These are phyloP conservation scores for Coniophora puteana DNA, from an alignment of 1,284 basidiomycete genomes.

Conservation along the genomic window DNA sequence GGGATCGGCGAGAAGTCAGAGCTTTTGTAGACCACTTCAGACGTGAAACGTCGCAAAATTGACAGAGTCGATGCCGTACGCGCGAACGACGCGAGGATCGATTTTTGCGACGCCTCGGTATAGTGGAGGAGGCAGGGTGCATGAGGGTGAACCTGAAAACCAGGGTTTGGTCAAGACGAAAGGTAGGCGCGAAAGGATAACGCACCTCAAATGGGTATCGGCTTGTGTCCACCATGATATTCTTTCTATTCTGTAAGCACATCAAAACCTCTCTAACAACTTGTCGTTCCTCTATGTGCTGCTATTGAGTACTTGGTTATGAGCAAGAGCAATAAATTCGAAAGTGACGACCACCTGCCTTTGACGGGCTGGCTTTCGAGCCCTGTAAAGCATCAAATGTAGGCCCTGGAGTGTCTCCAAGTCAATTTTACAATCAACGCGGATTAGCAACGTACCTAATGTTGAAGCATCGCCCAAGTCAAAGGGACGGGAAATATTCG, in stretches of 20 bases:
- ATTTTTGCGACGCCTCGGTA: conserved; percentile 57
- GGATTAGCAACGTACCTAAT: conserved; percentile 42
- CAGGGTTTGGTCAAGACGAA: not conserved
- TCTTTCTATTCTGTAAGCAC: conserved; percentile 65
- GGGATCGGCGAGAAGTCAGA: conserved; percentile 16
- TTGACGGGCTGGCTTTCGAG: conserved; percentile 41
- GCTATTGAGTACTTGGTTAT: conserved; percentile 39
- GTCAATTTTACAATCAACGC: too few species aligned
- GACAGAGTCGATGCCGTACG: conserved; percentile 53
- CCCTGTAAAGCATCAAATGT: conserved; percentile 30
- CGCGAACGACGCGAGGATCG: conserved; percentile 57
- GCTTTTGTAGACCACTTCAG: conserved; percentile 34
- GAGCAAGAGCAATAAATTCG: conserved; percentile 25
- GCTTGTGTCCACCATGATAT: conserved; percentile 50
- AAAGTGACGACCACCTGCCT: conserved; percentile 23
- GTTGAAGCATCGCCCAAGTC: conserved; percentile 65
- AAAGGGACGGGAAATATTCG: conserved; percentile 41
- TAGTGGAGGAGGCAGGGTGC: conserved; percentile 62
- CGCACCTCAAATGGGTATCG: conserved; percentile 31
- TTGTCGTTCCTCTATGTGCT: conserved; percentile 68
- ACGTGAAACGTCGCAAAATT: conserved; percentile 58
- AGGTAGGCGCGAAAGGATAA: not conserved
- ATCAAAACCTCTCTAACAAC: conserved; percentile 72
- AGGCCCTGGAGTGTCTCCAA: too few species aligned
- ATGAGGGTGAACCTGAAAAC: conserved; percentile 38